phyloP scores from a whole-genome alignment of 192 early-diverging fungal genomes.

The Coemansia pectinata region DNA sequence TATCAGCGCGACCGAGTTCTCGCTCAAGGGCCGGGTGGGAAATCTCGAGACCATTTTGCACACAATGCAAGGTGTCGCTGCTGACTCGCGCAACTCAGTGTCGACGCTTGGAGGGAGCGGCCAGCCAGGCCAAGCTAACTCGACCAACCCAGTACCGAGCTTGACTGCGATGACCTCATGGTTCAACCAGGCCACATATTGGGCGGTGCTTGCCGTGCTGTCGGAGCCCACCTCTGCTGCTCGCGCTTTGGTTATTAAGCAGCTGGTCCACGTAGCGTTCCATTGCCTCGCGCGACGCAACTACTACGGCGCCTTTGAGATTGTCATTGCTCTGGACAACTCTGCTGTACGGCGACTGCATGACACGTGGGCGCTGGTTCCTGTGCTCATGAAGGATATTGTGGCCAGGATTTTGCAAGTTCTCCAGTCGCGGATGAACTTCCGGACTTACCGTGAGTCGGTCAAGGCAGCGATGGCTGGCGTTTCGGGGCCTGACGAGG shows the following conservation, averaged over 20 bases:
- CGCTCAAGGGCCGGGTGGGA: constrained; percentile 53
- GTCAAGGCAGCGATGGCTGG: constrained; percentile 50
- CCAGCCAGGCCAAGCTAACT: constrained; percentile 8
- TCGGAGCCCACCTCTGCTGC: constrained; percentile 46
- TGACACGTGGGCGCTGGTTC: constrained; percentile 51
- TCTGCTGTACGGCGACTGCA: constrained; percentile 56
- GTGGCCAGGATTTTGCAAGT: constrained; percentile 45
- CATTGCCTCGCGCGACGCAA: constrained; percentile 57
- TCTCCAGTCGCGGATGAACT: constrained; percentile 52
- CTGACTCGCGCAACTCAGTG: constrained; percentile 30
- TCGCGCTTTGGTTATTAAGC: constrained; percentile 50
- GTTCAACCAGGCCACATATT: constrained; percentile 59
- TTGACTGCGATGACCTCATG: constrained; percentile 54
- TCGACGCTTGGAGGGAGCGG: constrained; percentile 12
- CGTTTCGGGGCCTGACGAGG: constrained; percentile 50
- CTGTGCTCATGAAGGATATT: constrained; percentile 48
- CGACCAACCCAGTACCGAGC: constrained; percentile 46
- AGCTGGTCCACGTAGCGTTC: constrained; percentile 54
- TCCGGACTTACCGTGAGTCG: constrained; percentile 55
- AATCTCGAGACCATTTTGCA: constrained; percentile 52
- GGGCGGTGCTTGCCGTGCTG: constrained; percentile 51
- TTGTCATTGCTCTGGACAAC: constrained; percentile 53
- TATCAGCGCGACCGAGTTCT: constrained; percentile 69
- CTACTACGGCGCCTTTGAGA: constrained; percentile 58
- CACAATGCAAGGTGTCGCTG: constrained; percentile 44